These are phyloP conservation scores for Wickerhamiella parazyma DNA, from an alignment of 805 yeast species.

Conservation along the genomic window DNA sequence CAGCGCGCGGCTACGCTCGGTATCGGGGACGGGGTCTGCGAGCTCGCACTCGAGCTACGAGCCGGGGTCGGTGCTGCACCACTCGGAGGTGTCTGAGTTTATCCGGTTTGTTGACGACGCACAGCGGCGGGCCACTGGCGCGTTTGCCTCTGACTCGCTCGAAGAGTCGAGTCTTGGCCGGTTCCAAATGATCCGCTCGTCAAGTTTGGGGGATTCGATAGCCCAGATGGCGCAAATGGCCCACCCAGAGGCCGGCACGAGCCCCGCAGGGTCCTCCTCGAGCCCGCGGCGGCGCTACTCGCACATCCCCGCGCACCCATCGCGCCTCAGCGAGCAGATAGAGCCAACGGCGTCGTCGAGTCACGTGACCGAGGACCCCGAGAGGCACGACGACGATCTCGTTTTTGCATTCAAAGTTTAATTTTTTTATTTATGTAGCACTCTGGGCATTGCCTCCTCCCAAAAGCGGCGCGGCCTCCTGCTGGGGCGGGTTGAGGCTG, in stretches of 20 bases:
- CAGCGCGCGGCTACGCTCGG: background rate
- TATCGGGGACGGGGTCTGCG: slow-evolving; percentile 1
- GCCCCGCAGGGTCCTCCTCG: slow-evolving; percentile 8
- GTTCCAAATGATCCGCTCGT: slow-evolving; percentile 26
- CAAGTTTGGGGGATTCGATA: slow-evolving; percentile 12
- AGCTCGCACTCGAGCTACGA: slow-evolving; percentile 19
- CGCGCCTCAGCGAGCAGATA: slow-evolving; percentile 26
- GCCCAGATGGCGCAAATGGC: slow-evolving; percentile 6
- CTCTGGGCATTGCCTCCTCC: background rate
- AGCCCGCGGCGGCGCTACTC: slow-evolving; percentile 12
- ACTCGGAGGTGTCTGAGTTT: slow-evolving; percentile 43
- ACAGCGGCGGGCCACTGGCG: slow-evolving; percentile 14
- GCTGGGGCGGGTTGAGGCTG: slow-evolving; percentile 17
- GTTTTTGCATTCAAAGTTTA: slow-evolving; percentile 19
- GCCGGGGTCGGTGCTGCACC: slow-evolving; percentile 34
- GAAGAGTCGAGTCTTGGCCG: slow-evolving; percentile 22
- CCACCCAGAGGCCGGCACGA: no score
- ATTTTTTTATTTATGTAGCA: background rate
- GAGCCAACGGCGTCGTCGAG: slow-evolving; percentile 12
- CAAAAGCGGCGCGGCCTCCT: slow-evolving; percentile 17
- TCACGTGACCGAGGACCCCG: no score
- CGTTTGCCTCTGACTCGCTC: slow-evolving; percentile 12
- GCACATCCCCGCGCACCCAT: slow-evolving; percentile 26
- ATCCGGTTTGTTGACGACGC: slow-evolving; percentile 48
- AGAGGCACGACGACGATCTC: slow-evolving; percentile 15